phyloP scores from a whole-genome alignment of 768 basidiomycete species.

The Pulveroboletus sp. region DNA sequence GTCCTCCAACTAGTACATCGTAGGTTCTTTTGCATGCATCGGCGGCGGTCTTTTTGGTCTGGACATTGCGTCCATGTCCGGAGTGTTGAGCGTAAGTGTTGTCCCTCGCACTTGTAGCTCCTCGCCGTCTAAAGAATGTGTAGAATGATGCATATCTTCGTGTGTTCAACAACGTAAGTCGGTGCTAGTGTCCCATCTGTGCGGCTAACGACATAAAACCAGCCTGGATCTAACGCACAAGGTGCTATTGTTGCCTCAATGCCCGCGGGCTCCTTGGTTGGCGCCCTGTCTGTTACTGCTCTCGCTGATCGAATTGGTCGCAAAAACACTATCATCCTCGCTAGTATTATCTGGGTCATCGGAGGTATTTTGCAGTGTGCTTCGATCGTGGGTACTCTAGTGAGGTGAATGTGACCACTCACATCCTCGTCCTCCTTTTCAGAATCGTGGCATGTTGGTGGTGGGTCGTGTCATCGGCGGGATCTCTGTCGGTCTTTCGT shows the following conservation, averaged over 20 bases:
- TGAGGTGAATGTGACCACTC: neutral
- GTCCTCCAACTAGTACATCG: slow-evolving; percentile 56
- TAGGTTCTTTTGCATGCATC: slow-evolving; percentile 80
- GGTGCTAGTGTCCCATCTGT: neutral
- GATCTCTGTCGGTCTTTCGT: slow-evolving; percentile 63
- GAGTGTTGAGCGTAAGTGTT: slow-evolving; percentile 53
- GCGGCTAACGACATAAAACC: slow-evolving; percentile 5
- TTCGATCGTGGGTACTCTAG: slow-evolving; percentile 32
- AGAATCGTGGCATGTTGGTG: slow-evolving; percentile 77
- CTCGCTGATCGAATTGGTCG: slow-evolving; percentile 67
- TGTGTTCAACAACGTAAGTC: slow-evolving; percentile 25
- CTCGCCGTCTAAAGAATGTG: neutral
- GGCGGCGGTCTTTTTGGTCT: slow-evolving; percentile 77
- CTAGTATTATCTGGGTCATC: slow-evolving; percentile 70
- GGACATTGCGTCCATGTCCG: slow-evolving; percentile 84
- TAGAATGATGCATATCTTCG: slow-evolving; percentile 28
- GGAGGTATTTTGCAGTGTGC: slow-evolving; percentile 74
- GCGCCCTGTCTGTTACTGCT: slow-evolving; percentile 59
- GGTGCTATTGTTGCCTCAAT: slow-evolving; percentile 78
- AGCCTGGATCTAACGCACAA: slow-evolving; percentile 55
- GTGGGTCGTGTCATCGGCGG: slow-evolving; percentile 68
- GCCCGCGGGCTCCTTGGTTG: slow-evolving; percentile 69
- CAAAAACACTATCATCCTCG: slow-evolving; percentile 62
- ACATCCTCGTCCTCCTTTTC: neutral
- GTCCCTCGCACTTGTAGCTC: neutral